phyloP scores from a whole-genome alignment of 345 rosid species.

The Arabidopsis arenosa region DNA sequence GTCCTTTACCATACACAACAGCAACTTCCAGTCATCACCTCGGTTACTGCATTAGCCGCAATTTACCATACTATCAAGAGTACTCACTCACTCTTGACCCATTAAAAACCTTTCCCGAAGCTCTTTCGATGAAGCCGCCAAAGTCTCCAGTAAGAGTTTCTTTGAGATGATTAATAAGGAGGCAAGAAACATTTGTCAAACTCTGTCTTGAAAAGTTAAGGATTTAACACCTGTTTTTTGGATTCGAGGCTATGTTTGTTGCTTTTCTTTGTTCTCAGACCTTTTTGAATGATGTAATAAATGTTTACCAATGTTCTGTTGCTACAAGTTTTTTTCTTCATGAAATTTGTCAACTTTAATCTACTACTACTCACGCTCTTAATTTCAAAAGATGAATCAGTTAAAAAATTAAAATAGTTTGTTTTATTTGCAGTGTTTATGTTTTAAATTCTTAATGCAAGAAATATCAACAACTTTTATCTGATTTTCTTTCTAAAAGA shows the following conservation, averaged over 20 bases:
- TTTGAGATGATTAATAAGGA: constrained; percentile 34
- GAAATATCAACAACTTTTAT: not conserved
- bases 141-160: constrained; percentile 27
- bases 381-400: not conserved
- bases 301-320: constrained; percentile 1
- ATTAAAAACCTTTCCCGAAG: constrained; percentile 15
- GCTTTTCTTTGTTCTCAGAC: constrained; percentile 27
- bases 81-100: constrained; percentile 44
- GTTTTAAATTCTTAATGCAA: not conserved
- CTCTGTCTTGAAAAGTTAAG: constrained; percentile 29
- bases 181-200: constrained; percentile 32
- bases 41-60: constrained; percentile 44
- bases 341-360: not conserved
- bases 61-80: constrained; percentile 46
- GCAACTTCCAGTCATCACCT: constrained; percentile 45
- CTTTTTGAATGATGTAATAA: constrained; percentile 27
- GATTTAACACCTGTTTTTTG: constrained; percentile 24
- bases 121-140: constrained; percentile 22
- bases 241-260: constrained; percentile 29
- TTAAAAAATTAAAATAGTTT: not conserved
- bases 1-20: constrained; percentile 42
- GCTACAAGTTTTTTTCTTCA: not conserved
- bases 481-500: not conserved
- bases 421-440: not conserved
- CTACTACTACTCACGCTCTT: not conserved